Percentiles rank a stretch among this genome's conserved stretches.
Conservation (phyloP, 257 asterid genomes). For the Solanum arcanum region DNA sequence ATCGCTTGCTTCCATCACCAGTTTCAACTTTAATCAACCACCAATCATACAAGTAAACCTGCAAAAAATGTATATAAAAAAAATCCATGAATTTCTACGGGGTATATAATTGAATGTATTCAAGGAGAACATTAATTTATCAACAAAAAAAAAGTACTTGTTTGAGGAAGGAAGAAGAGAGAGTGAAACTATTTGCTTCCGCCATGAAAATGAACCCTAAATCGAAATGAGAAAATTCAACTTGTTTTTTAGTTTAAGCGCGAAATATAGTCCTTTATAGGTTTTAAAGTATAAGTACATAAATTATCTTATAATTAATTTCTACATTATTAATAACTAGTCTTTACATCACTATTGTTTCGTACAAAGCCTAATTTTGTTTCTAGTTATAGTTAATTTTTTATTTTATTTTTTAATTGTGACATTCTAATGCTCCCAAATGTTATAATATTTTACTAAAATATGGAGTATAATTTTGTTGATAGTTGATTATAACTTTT, state of each 20-base stretch:
- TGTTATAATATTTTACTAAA: too few species aligned
- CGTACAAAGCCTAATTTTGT: not conserved
- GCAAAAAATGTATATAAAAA: not conserved
- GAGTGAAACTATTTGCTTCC: not conserved
- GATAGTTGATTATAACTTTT: too few species aligned
- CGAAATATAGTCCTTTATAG: not conserved
- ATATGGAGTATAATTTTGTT: too few species aligned
- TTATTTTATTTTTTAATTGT: not conserved
- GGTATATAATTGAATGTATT: not conserved
- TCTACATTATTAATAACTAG: not conserved
- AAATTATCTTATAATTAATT: too few species aligned
- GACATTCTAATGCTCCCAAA: not conserved
- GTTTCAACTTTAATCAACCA: slow-evolving; percentile 42
- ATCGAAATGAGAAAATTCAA: not conserved
- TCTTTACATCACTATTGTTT: not conserved
- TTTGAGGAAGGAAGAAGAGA: not conserved
- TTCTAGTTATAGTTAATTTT: not conserved
- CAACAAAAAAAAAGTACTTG: not conserved
- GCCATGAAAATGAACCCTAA: not conserved
- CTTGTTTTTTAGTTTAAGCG: too few species aligned
- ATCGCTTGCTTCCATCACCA: slow-evolving; percentile 19
- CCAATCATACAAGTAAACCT: slow-evolving; percentile 36
- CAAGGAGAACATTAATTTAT: not conserved
- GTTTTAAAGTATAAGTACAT: too few species aligned
- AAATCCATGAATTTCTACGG: not conserved